A percentile compares a stretch with the other conserved stretches of the same genome.
These are phyloP conservation scores for Turritis glabra DNA, from an alignment of 345 rosid species.

Conservation along the genomic window DNA sequence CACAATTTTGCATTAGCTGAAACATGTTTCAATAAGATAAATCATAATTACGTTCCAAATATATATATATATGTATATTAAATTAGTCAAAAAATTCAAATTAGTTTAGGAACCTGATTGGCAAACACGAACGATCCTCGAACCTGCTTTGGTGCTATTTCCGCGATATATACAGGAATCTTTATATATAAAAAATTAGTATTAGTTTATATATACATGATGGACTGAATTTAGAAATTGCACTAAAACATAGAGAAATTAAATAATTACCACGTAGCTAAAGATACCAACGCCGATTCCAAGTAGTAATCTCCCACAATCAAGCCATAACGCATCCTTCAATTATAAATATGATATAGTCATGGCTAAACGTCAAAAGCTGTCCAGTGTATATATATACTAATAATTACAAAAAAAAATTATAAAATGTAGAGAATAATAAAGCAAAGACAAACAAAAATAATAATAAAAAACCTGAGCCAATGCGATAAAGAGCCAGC, in stretches of 20 bases:
- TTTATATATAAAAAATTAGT: not conserved
- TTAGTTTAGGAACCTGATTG: slow-evolving; percentile 27
- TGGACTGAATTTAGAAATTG: not conserved
- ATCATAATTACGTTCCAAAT: not conserved
- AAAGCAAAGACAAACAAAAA: not conserved
- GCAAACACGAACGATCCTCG: slow-evolving; percentile 38
- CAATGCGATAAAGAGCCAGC: slow-evolving; percentile 59
- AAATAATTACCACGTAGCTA: slow-evolving; percentile 36
- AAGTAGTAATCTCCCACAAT: slow-evolving; percentile 32
- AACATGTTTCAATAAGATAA: not conserved
- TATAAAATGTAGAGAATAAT: not conserved
- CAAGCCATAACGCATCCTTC: slow-evolving; percentile 36
- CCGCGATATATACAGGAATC: slow-evolving; percentile 37
- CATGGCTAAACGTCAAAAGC: not conserved
- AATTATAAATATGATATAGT: not conserved
- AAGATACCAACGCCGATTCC: slow-evolving; percentile 37
- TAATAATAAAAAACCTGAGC: slow-evolving; percentile 44
- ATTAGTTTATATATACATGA: not conserved
- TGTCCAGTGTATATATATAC: not conserved
- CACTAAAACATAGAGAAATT: not conserved
- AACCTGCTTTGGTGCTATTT: slow-evolving; percentile 35
- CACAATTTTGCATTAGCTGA: slow-evolving; percentile 37
- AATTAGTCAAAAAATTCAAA: not conserved
- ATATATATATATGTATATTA: not conserved
- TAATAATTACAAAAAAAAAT: not conserved